Conservation (phyloP, 805 yeast genomes). For the Peterozyma xylosa region DNA sequence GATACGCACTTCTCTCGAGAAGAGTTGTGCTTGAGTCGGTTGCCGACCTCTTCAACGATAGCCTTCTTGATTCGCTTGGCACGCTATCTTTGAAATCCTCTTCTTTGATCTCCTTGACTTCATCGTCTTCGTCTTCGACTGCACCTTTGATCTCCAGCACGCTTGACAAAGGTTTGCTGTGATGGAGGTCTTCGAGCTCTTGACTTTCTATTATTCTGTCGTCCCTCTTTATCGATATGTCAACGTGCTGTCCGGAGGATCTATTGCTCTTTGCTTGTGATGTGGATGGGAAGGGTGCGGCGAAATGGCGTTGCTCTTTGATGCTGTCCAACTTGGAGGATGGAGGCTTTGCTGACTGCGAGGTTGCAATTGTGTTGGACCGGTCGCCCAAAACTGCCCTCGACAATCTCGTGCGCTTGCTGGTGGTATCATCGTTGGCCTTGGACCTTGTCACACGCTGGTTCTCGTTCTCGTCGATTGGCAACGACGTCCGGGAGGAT, state of each 20-base stretch:
- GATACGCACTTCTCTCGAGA: slow-evolving; percentile 16
- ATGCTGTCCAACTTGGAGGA: slow-evolving; percentile 4
- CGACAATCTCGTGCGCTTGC: slow-evolving; percentile 2
- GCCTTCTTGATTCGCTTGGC: slow-evolving; percentile 10
- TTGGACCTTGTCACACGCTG: slow-evolving; percentile 9
- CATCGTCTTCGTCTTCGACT: neutral
- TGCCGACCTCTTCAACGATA: slow-evolving; percentile 42
- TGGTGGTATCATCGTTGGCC: slow-evolving; percentile 1
- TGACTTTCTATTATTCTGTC: neutral
- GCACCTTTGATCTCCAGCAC: neutral
- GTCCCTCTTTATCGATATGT: slow-evolving; percentile 4
- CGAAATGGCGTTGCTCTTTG: neutral
- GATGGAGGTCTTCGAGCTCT: neutral
- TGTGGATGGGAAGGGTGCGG: neutral
- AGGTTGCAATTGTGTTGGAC: slow-evolving; percentile 3
- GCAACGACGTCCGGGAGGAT: slow-evolving; percentile 6
- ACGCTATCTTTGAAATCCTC: neutral
- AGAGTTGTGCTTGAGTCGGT: slow-evolving; percentile 44
- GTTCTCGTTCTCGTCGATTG: slow-evolving; percentile 7
- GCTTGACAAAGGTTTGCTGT: neutral
- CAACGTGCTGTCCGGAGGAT: neutral
- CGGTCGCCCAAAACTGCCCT: slow-evolving; percentile 8
- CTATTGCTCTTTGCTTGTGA: neutral
- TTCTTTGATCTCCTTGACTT: neutral
- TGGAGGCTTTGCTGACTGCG: neutral